A percentile compares a stretch with the other conserved stretches of the same genome.
Evolutionary conservation across 2,329 filamentous ascomycete genomes (phyloP).

Genomic region (Leptographium radiaticola): DNA sequence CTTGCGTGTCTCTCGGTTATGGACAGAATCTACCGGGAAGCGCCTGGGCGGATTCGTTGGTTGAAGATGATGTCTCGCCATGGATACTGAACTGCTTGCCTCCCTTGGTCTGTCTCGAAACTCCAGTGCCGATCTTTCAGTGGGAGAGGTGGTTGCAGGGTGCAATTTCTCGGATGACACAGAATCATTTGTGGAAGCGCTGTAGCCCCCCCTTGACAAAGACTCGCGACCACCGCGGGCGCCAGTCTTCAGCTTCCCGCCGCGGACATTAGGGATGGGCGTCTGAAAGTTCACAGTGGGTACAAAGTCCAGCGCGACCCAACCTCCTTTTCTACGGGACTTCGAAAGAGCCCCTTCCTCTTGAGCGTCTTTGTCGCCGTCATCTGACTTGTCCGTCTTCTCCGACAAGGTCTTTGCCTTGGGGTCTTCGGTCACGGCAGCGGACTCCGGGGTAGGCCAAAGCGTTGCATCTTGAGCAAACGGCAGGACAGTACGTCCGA

Average conservation of each 20-base stretch:
- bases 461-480: constrained; percentile 62
- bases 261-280: constrained; percentile 45
- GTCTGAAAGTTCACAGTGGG: constrained; percentile 82
- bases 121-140: constrained; percentile 24
- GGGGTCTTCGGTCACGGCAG: constrained; percentile 53
- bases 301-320: constrained; percentile 72
- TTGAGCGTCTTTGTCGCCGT: constrained; percentile 50
- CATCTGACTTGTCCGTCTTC: constrained; percentile 40
- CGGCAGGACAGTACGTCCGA: constrained; percentile 29
- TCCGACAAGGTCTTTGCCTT: constrained; percentile 46
- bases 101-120: constrained; percentile 24
- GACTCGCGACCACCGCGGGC: constrained; percentile 28
- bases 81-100: constrained; percentile 12
- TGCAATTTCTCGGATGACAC: constrained; percentile 13
- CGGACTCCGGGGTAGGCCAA: constrained; percentile 85
- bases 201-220: constrained; percentile 16
- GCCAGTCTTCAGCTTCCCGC: constrained; percentile 36
- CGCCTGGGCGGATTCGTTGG: constrained; percentile 29
- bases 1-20: constrained; percentile 34
- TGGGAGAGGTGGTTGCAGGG: constrained; percentile 5
- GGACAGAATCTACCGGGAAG: constrained; percentile 26
- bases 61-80: constrained; percentile 22
- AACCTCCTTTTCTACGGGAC: constrained; percentile 62
- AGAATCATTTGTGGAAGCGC: constrained; percentile 9
- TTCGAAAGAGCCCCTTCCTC: constrained; percentile 37